Percentiles rank a stretch among this genome's conserved stretches.
Conservation (phyloP, 2,329 filamentous ascomycete genomes). For the Fusarium praegraminearum region DNA sequence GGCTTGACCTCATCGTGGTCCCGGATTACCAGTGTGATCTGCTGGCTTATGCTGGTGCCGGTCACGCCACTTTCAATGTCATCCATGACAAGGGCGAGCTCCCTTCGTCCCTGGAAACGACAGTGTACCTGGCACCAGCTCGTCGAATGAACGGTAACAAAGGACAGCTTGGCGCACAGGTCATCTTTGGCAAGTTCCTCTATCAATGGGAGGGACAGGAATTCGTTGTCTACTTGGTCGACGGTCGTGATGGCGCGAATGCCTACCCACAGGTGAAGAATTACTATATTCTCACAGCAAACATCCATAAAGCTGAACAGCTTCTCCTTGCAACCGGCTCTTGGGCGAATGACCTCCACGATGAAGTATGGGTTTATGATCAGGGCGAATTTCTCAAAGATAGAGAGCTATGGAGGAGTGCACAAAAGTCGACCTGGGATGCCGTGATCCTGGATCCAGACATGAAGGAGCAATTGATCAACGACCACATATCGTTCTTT, state of each 20-base stretch:
- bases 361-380: conserved; percentile 8
- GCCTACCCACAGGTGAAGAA: neutral
- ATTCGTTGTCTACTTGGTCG: neutral
- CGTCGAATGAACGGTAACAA: conserved; percentile 7
- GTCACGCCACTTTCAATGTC: neutral
- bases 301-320: conserved; percentile 3
- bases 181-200: conserved; percentile 10
- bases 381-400: neutral
- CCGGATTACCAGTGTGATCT: neutral
- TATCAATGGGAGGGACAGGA: conserved; percentile 3
- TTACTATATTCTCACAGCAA: neutral
- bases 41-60: neutral
- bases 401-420: conserved; percentile 1
- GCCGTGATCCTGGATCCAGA: neutral
- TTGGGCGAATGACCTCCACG: conserved; percentile 5
- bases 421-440: conserved; percentile 3
- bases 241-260: conserved; percentile 3
- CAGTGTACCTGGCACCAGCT: neutral
- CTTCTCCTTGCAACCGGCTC: conserved; percentile 6
- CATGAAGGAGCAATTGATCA: conserved; percentile 1
- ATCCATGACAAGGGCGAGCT: neutral
- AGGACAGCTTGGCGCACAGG: neutral
- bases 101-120: neutral
- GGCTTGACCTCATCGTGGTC: neutral
- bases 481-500: conserved; percentile 9